Base-by-base conservation (phyloP, 164 flowering plant genomes). In the Piper longum region DNA sequence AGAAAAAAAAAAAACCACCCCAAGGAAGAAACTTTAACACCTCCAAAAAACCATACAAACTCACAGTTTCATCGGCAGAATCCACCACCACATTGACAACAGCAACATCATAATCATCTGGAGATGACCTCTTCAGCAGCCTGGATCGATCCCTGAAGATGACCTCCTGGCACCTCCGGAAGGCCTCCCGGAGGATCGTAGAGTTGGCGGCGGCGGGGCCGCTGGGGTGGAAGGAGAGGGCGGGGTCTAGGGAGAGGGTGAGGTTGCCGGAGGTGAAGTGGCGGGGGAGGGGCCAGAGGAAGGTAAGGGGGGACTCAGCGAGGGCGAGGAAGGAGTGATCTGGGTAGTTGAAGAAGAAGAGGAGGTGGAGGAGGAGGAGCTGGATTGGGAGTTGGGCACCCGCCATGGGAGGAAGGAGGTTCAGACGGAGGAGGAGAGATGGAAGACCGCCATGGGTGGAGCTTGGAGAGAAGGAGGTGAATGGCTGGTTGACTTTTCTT, bases 261-360 rank as follows among this genome's bases (percentile, higher is more conserved):
- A 54, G 73, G 72, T 80, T 72, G 39, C 89, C 93, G 75, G 67
- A 72, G 42, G 79, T 75, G 78, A 76, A 78, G 14, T 82, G 59
- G 16, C 83, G 59, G 16, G 98, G 98, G 39, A 91, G 69, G 12
- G 96, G 98, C 98, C 98, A 91, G 8, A 91, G 51, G 67, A 78
- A 85, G 6, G 83, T 56, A 54, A 80, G 77, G 26, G 87, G 73
- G 17, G 71, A 73, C 52, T 72, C 68, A 64, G 43, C 41, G 60
- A 41, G 60, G 42, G 41, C 39, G 14, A 42, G 41, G 16, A n/a
- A 4, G 41, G 18, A 42, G 45, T 17, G 0, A 60, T 5, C 16
- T 3, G 14, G 16, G 54, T 19, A 43, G 60, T 43, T n/a, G 61
- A 18, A 56, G 54, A 56, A 60, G 60, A 44, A 2, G 45, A 18